Evolutionary conservation across 2,329 filamentous ascomycete genomes (phyloP).

Genomic region (Fusarium denticulatum): DNA sequence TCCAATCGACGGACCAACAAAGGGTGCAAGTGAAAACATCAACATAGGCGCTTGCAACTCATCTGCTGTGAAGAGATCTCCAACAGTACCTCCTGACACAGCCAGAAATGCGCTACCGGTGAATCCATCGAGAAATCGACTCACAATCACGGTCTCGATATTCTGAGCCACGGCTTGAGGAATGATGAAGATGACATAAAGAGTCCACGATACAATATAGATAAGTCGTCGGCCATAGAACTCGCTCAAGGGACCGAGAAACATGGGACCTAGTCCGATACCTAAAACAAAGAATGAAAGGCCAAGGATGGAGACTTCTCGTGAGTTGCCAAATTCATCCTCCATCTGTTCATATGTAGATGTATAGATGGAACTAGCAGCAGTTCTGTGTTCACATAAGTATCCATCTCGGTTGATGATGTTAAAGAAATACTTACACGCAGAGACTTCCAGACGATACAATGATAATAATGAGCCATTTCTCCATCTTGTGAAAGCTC

Average conservation of each 20-base stretch:
- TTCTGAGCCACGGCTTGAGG: constrained; percentile 85
- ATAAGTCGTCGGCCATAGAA: constrained; percentile 87
- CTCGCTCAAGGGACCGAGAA: constrained; percentile 72
- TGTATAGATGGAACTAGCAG: constrained; percentile 88
- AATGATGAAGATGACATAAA: constrained; percentile 83
- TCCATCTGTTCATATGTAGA: constrained; percentile 82
- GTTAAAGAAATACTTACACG: constrained; percentile 72
- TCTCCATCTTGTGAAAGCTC: constrained; percentile 70
- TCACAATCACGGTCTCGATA: constrained; percentile 80
- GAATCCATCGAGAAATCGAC: constrained; percentile 80
- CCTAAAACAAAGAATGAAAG: constrained; percentile 86
- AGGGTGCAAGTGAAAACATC: constrained; percentile 75
- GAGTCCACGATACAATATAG: constrained; percentile 77
- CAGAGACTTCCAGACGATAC: constrained; percentile 80
- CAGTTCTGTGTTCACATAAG: constrained; percentile 66
- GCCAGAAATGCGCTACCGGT: constrained; percentile 74
- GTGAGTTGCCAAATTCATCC: constrained; percentile 75
- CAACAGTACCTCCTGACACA: constrained; percentile 86
- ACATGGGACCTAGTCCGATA: constrained; percentile 69
- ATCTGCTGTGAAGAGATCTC: constrained; percentile 76
- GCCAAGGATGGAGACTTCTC: constrained; percentile 80
- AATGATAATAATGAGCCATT: constrained; percentile 83
- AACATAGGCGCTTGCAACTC: constrained; percentile 85
- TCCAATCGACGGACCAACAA: constrained; percentile 69
- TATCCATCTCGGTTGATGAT: neutral